phyloP scores from a whole-genome alignment of 495 filamentous ascomycete genomes.

The Massariosphaeria phaeospora region DNA sequence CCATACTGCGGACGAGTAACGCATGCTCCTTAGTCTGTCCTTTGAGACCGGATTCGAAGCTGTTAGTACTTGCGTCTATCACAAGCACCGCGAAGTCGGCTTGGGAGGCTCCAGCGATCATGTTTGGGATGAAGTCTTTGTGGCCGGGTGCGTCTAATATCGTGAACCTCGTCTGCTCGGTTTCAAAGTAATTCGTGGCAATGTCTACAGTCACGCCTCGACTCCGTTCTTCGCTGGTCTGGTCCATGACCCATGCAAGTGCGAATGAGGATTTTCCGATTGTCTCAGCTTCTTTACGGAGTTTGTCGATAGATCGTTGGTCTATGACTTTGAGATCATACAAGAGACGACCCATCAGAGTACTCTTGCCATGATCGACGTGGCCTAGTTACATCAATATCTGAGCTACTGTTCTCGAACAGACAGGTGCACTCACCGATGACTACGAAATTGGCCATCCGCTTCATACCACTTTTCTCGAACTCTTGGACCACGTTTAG shows the following conservation, averaged over 20 bases:
- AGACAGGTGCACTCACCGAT: slow-evolving; percentile 59
- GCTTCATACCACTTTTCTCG: slow-evolving; percentile 68
- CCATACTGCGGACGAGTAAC: slow-evolving; percentile 84
- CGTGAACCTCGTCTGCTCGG: slow-evolving; percentile 76
- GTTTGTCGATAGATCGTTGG: slow-evolving; percentile 79
- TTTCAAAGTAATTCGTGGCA: slow-evolving; percentile 89
- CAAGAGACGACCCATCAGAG: slow-evolving; percentile 91
- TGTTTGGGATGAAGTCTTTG: slow-evolving; percentile 93
- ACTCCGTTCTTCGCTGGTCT: slow-evolving; percentile 76
- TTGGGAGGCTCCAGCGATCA: slow-evolving; percentile 95
- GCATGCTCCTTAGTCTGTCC: slow-evolving; percentile 95
- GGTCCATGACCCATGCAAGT: slow-evolving; percentile 92
- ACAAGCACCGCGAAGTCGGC: slow-evolving; percentile 96
- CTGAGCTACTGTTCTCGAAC: background rate
- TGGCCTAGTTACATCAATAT: slow-evolving; percentile 56
- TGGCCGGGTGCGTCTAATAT: slow-evolving; percentile 95
- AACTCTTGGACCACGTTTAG: slow-evolving; percentile 80
- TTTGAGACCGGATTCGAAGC: slow-evolving; percentile 87
- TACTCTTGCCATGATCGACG: slow-evolving; percentile 96
- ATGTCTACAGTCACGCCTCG: slow-evolving; percentile 97
- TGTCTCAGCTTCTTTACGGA: slow-evolving; percentile 78
- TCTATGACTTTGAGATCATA: slow-evolving; percentile 84
- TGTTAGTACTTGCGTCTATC: slow-evolving; percentile 79
- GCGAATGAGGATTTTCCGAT: slow-evolving; percentile 95
- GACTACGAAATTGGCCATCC: slow-evolving; percentile 88